phyloP scores from a whole-genome alignment of 2,329 filamentous ascomycete species.

The Pseudopyricularia javanii region DNA sequence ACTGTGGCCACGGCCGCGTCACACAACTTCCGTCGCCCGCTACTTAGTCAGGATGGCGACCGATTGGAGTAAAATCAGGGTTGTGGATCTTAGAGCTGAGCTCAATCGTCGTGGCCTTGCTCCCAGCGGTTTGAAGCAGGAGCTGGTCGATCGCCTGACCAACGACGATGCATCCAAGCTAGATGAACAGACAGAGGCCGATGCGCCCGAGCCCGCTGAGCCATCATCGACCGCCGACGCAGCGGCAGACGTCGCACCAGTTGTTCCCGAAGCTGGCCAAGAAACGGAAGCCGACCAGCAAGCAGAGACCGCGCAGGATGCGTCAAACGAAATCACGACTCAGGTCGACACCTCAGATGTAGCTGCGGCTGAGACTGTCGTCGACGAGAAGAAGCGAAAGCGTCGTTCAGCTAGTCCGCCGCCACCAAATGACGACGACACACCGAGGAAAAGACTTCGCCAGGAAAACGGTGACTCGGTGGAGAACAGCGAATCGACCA shows the following conservation, averaged over 20 bases:
- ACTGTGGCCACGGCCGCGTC: background rate
- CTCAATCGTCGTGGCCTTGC: constrained; percentile 60
- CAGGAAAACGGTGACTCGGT: background rate
- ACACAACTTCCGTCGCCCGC: background rate
- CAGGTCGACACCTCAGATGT: background rate
- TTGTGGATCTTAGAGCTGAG: constrained; percentile 63
- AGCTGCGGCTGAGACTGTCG: constrained; percentile 3
- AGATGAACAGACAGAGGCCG: constrained; percentile 5
- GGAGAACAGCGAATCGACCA: background rate
- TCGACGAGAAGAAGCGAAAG: constrained; percentile 45
- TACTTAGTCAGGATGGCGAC: constrained; percentile 23
- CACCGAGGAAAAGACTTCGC: constrained; percentile 29
- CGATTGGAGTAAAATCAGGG: constrained; percentile 52
- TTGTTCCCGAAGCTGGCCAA: background rate
- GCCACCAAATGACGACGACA: constrained; percentile 20
- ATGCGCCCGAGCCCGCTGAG: constrained; percentile 5
- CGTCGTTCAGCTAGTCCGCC: constrained; percentile 52
- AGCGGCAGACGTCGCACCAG: background rate
- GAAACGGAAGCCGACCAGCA: background rate
- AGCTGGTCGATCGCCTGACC: constrained; percentile 53
- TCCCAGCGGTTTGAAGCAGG: constrained; percentile 58
- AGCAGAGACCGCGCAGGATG: background rate
- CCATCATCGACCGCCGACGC: background rate
- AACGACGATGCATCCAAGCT: background rate
- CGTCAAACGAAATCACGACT: background rate